Evolutionary conservation across 2,329 filamentous ascomycete species (phyloP), one percentile per base, ranked within the genome.

Genomic region (Aspergillus spinulosporus): DNA sequence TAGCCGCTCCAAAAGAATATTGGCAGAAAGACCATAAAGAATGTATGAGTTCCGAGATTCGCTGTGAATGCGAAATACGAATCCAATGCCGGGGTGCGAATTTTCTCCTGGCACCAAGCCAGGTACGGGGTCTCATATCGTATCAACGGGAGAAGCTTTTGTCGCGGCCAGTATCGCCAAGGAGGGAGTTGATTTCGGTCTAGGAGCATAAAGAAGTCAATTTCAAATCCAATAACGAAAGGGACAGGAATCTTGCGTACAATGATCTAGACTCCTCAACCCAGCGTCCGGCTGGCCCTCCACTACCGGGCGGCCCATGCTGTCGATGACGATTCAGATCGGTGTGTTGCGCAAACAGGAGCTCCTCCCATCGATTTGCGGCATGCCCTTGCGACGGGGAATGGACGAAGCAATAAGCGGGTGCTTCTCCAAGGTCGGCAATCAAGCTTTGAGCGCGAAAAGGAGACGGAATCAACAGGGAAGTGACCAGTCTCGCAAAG

Each of bases 1-100:
- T 92, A 89, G 52, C 93, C 93, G 68, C 91, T 96, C 94, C 94
- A 99, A 78, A 97, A 97, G 65, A 96, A 83, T 62, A 97, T 90
- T 4, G 94, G 94, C 68, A 99, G 78, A 57, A 91, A 88, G 64
- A 96, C 83, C 92, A 97, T 97, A 80, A 97, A 99, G 79, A 97
- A 97, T 0, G 94, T 99, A 76, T 99, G 94, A 0, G 94, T 99
- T 63, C 94, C 91, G 54, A 97, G 84, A 74, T 97, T 99, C 61
- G 94, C 94, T 0, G 92, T 96, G 63, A 95, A 90, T 49, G 94
- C 93, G 75, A 99, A 99, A 79, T 97, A 99, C 60, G 90, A 90
- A 75, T 99, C 94, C 67, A 97, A 86, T 6, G 89, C 83, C 0
- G 91, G 90, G 15, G 90, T 88, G 68, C 93, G 89, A 71, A 93